Conservation (phyloP, 352 stramenopile species). For the Phytophthora aleatoria region DNA sequence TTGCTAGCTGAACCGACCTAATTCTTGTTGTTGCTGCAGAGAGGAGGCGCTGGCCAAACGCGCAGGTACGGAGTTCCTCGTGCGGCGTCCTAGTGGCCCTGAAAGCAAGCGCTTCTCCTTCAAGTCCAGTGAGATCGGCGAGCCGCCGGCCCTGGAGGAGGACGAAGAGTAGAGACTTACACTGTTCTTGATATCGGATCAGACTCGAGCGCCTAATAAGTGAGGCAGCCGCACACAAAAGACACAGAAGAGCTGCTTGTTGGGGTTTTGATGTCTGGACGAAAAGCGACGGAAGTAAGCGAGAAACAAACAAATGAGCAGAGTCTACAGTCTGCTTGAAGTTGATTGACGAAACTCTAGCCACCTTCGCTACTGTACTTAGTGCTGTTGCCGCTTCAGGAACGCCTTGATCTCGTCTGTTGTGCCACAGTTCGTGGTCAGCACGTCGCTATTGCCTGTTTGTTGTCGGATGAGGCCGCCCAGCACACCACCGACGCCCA, state of each 20-base stretch:
- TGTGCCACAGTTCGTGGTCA: slow-evolving; percentile 58
- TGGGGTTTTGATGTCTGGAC: neutral
- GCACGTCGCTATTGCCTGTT: slow-evolving; percentile 22
- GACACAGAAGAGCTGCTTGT: neutral
- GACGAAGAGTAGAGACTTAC: slow-evolving; percentile 20
- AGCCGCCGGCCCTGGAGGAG: slow-evolving; percentile 61
- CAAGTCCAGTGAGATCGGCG: slow-evolving; percentile 57
- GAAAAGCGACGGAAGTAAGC: neutral
- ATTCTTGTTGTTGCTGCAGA: slow-evolving; percentile 31
- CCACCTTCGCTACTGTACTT: neutral
- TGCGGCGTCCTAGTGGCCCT: slow-evolving; percentile 50
- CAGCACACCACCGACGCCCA: slow-evolving; percentile 75
- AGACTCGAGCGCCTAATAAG: slow-evolving; percentile 12
- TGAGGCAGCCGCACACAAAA: slow-evolving; percentile 2
- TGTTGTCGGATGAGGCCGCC: slow-evolving; percentile 82
- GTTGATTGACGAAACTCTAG: slow-evolving; percentile 5
- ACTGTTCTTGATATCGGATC: slow-evolving; percentile 16
- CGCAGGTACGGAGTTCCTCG: slow-evolving; percentile 52
- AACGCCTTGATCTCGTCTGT: slow-evolving; percentile 60
- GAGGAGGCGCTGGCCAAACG: slow-evolving; percentile 63
- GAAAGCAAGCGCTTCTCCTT: slow-evolving; percentile 47
- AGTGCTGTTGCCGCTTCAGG: slow-evolving; percentile 26
- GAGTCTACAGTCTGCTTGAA: slow-evolving; percentile 1
- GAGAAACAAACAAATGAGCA: slow-evolving; percentile 19
- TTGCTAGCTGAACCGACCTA: neutral